Conservation (phyloP, 2,329 filamentous ascomycete species). For the Diplocarpon mali region DNA sequence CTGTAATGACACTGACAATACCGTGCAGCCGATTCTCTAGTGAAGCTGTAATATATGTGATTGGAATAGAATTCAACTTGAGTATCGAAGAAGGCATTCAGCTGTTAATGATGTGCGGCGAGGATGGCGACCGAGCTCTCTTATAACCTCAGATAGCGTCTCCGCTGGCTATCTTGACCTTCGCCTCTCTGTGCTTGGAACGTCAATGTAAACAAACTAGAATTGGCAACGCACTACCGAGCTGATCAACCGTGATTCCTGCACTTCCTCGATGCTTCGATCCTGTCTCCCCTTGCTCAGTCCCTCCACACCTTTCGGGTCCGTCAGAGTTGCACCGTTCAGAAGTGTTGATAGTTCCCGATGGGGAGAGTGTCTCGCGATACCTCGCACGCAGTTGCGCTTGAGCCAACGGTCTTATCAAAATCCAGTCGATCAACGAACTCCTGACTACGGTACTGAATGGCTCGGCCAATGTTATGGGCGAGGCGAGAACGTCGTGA, state of each 20-base stretch:
- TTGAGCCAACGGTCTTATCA: conserved; percentile 20
- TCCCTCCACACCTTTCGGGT: conserved; percentile 24
- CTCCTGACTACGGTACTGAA: conserved; percentile 11
- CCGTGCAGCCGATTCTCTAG: too few relatives aligned
- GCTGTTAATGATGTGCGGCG: neutral
- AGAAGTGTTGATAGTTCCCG: conserved; percentile 9
- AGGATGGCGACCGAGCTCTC: conserved; percentile 3
- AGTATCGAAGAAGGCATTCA: too few relatives aligned
- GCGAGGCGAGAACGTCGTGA: conserved; percentile 8
- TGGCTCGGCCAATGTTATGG: conserved; percentile 12
- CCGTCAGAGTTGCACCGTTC: conserved; percentile 15
- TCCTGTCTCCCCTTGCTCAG: conserved; percentile 18
- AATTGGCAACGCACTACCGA: conserved; percentile 22
- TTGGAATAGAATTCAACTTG: too few relatives aligned
- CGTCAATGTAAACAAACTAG: conserved; percentile 16
- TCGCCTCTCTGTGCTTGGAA: conserved; percentile 1
- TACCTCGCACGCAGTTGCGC: conserved; percentile 11
- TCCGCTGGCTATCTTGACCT: neutral
- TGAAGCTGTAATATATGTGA: too few relatives aligned
- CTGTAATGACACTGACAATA: too few relatives aligned
- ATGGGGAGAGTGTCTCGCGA: conserved; percentile 23
- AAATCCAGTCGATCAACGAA: conserved; percentile 9
- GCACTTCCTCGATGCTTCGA: conserved; percentile 22
- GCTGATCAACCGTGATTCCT: conserved; percentile 21
- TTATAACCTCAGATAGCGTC: conserved; percentile 1